Conservation (phyloP, 306 rosid genomes). For the Bauhinia variegata region DNA sequence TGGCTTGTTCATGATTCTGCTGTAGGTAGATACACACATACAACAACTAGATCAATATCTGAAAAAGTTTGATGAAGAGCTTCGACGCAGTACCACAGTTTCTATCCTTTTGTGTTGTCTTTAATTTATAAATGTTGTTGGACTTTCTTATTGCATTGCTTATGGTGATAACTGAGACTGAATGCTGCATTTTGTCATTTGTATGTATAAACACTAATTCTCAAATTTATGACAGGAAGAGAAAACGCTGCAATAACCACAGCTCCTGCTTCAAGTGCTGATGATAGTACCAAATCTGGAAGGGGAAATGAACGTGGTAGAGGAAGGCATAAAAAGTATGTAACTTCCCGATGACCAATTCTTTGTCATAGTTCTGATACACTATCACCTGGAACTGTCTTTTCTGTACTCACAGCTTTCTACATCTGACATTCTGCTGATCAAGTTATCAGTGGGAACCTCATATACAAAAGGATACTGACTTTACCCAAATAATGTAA, state of each 20-base stretch:
- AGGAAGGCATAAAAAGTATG: conserved; percentile 87
- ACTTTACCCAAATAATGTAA: neutral
- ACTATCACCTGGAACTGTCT: conserved; percentile 1
- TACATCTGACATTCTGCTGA: conserved; percentile 14
- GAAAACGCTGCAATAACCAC: conserved; percentile 56
- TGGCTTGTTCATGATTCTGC: conserved; percentile 33
- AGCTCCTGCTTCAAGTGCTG: conserved; percentile 60
- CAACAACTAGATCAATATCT: conserved; percentile 96
- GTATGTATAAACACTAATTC: conserved; percentile 2
- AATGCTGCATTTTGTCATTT: too few species aligned
- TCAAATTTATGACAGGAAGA: conserved; percentile 57
- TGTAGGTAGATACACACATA: conserved; percentile 88
- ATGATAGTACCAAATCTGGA: conserved; percentile 65
- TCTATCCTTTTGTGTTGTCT: conserved; percentile 21
- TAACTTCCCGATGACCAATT: conserved; percentile 2
- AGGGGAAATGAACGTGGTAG: conserved; percentile 68
- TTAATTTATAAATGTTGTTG: conserved; percentile 7
- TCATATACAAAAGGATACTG: neutral
- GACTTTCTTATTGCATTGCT: neutral
- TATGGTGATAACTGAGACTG: too few species aligned
- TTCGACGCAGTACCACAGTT: conserved; percentile 71
- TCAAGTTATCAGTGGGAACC: conserved; percentile 3
- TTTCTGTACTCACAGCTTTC: conserved; percentile 4
- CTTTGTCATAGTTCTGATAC: conserved; percentile 18
- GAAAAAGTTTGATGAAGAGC: conserved; percentile 82